phyloP scores from a whole-genome alignment of 2,329 filamentous ascomycete genomes.

The Microsporum ferrugineum region DNA sequence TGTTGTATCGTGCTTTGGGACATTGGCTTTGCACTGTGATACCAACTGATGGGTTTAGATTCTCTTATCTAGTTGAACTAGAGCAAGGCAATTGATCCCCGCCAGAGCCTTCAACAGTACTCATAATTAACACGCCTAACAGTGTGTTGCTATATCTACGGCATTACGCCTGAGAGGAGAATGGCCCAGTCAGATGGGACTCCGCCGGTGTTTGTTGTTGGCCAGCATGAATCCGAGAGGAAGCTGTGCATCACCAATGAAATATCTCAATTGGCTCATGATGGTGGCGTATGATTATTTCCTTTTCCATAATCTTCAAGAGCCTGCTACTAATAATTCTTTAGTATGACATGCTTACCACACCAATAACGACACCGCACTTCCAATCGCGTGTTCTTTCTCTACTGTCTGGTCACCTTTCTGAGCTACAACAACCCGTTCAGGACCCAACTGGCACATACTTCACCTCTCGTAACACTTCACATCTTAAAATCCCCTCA shows the following conservation, averaged over 20 bases:
- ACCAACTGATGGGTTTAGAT: background rate
- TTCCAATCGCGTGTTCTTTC: constrained; percentile 50
- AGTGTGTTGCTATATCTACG: background rate
- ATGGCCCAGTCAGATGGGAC: constrained; percentile 18
- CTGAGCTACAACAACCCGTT: constrained; percentile 30
- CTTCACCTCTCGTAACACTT: constrained; percentile 31
- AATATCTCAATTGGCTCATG: constrained; percentile 45
- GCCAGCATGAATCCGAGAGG: constrained; percentile 50
- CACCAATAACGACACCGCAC: constrained; percentile 48
- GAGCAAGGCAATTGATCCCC: background rate
- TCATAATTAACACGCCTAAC: background rate
- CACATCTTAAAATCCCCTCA: constrained; percentile 30
- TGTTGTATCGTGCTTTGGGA: background rate
- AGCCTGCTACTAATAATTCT: constrained; percentile 10
- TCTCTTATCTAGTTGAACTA: background rate
- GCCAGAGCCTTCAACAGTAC: no score
- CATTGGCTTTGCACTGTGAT: background rate
- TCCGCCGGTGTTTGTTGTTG: constrained; percentile 45
- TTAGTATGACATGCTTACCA: constrained; percentile 57
- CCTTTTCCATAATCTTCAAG: background rate
- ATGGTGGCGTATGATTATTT: constrained; percentile 38
- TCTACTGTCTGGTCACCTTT: constrained; percentile 42
- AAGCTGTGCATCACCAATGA: constrained; percentile 33
- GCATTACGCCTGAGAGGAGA: background rate
- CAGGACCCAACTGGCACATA: constrained; percentile 29